These are phyloP conservation scores for Seiridium unicorne DNA, from an alignment of 2,329 filamentous ascomycete species.

Conservation along the genomic window DNA sequence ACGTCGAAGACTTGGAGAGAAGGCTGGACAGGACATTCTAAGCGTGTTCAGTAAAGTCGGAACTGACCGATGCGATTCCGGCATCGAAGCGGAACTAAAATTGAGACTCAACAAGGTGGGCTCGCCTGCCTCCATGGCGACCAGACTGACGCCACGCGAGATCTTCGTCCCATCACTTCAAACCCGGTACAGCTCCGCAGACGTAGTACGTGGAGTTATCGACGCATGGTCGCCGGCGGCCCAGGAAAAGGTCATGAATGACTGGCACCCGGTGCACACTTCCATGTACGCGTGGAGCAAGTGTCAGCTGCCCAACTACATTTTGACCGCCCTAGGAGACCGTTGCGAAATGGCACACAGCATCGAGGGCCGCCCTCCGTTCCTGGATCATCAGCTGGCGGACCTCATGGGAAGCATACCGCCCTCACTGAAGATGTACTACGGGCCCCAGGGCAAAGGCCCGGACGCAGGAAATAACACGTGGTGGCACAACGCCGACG, in stretches of 20 bases:
- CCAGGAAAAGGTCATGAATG: constrained; percentile 8
- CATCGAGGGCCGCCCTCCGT: constrained; percentile 16
- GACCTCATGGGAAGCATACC: constrained; percentile 14
- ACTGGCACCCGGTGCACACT: constrained; percentile 15
- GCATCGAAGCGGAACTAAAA: neutral
- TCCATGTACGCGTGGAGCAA: constrained; percentile 15
- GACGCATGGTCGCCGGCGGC: constrained; percentile 4
- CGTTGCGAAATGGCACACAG: constrained; percentile 18
- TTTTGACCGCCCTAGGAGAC: constrained; percentile 14
- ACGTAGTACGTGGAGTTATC: constrained; percentile 1
- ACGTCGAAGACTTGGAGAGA: constrained; percentile 1
- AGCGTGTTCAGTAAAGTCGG: neutral
- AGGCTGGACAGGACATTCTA: neutral
- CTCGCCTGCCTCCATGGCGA: constrained; percentile 1
- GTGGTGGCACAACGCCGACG: constrained; percentile 7
- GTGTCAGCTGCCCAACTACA: constrained; percentile 9
- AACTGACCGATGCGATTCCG: neutral
- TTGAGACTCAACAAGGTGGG: constrained; percentile 3
- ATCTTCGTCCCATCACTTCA: neutral
- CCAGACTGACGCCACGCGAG: neutral
- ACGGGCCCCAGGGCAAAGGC: constrained; percentile 6
- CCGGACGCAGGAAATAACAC: constrained; percentile 7
- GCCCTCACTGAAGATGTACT: constrained; percentile 15
- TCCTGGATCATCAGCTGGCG: constrained; percentile 16
- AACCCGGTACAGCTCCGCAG: neutral